Evolutionary conservation across 1,139 yeast species (phyloP).

Genomic region (Saccharomyces hybrid): DNA sequence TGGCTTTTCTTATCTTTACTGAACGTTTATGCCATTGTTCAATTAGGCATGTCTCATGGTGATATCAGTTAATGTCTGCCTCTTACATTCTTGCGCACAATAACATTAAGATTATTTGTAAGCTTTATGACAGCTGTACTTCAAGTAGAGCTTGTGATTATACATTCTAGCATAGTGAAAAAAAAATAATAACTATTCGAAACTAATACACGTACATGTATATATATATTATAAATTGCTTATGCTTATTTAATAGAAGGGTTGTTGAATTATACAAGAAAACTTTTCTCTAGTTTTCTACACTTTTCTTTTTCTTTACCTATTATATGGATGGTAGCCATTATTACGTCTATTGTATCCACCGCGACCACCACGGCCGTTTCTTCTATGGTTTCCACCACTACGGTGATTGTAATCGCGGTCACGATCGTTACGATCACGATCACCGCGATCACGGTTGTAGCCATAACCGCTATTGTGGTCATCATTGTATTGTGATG

Average conservation of each 20-base stretch:
- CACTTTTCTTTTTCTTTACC: slow-evolving; percentile 10
- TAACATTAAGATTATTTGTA: too few relatives aligned
- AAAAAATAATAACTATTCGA: background rate
- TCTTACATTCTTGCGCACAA: background rate
- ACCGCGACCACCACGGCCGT: slow-evolving; percentile 16
- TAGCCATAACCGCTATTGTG: background rate
- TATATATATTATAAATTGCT: background rate
- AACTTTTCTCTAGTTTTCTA: background rate
- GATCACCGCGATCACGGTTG: background rate
- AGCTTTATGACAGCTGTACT: background rate
- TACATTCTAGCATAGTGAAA: background rate
- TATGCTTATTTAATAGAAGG: background rate
- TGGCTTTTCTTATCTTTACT: slow-evolving; percentile 62
- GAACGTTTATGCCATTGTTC: slow-evolving; percentile 64
- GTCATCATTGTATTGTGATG: background rate
- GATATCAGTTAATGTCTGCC: slow-evolving; percentile 10
- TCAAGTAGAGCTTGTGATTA: background rate
- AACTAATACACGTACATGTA: background rate
- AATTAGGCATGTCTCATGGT: slow-evolving; percentile 32
- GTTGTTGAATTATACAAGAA: slow-evolving; percentile 1
- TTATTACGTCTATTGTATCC: slow-evolving; percentile 16
- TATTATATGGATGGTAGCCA: slow-evolving; percentile 27
- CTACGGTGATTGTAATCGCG: background rate
- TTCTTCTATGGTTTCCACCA: background rate
- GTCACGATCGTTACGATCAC: background rate